Percentiles rank a stretch among this genome's conserved stretches.
Evolutionary conservation across 495 filamentous ascomycete species (phyloP).

Genomic region (Cercophora sp.): DNA sequence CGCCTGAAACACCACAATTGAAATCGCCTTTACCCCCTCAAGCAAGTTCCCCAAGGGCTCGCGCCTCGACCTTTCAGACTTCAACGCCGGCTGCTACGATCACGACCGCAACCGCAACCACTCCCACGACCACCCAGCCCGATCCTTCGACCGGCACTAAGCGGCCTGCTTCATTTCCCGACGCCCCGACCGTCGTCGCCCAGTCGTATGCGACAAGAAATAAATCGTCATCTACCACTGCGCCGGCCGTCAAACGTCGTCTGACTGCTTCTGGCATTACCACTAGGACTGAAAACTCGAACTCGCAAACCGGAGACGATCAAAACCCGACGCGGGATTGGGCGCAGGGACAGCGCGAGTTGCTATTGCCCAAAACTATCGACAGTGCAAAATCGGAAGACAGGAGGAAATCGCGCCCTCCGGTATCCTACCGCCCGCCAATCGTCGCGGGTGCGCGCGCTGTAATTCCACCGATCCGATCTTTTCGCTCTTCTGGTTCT

Average conservation of each 20-base stretch:
- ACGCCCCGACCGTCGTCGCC: slow-evolving; percentile 22
- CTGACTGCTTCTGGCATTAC: slow-evolving; percentile 19
- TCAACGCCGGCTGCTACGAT: too few species aligned
- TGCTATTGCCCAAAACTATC: slow-evolving; percentile 34
- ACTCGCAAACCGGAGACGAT: slow-evolving; percentile 11
- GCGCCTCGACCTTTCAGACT: slow-evolving; percentile 39
- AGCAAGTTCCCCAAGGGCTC: slow-evolving; percentile 27
- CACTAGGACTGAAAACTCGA: slow-evolving; percentile 8
- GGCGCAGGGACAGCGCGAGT: slow-evolving; percentile 39
- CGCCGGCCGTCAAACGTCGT: slow-evolving; percentile 21
- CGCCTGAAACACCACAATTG: slow-evolving; percentile 25
- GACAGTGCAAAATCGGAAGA: slow-evolving; percentile 32
- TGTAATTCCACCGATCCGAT: slow-evolving; percentile 45
- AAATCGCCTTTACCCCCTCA: slow-evolving; percentile 5
- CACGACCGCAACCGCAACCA: slow-evolving; percentile 9
- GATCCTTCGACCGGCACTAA: slow-evolving; percentile 22
- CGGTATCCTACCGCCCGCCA: slow-evolving; percentile 39
- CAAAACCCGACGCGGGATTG: slow-evolving; percentile 28
- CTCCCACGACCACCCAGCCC: slow-evolving; percentile 21
- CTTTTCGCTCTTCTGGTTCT: slow-evolving; percentile 47
- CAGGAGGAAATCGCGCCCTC: slow-evolving; percentile 39
- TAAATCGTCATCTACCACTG: slow-evolving; percentile 21
- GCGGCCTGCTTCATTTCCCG: slow-evolving; percentile 40
- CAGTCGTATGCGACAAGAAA: slow-evolving; percentile 20
- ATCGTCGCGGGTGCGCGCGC: slow-evolving; percentile 26